phyloP scores from a whole-genome alignment of 768 basidiomycete species.

The Suillus discolor region DNA sequence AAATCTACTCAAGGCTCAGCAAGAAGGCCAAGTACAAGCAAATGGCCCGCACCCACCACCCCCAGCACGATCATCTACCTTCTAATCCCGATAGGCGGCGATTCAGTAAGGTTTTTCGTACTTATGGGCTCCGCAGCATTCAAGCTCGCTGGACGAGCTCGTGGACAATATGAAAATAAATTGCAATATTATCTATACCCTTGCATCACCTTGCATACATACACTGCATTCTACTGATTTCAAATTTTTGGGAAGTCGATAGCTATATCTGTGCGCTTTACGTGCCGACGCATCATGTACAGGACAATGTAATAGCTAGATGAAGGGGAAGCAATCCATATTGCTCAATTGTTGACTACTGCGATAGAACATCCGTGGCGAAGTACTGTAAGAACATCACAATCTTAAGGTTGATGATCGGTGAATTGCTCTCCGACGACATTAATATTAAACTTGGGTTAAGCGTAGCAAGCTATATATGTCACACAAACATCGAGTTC shows the following conservation, averaged over 20 bases:
- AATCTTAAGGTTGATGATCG: not conserved
- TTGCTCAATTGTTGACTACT: not conserved
- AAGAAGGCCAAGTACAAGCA: slow-evolving; percentile 38
- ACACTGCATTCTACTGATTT: slow-evolving; percentile 1
- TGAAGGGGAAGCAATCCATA: not conserved
- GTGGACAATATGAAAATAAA: slow-evolving; percentile 18
- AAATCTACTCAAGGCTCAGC: slow-evolving; percentile 51
- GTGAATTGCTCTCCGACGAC: not conserved
- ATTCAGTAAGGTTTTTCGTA: not conserved
- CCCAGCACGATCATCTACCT: slow-evolving; percentile 33
- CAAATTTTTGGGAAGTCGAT: not conserved
- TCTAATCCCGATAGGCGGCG: slow-evolving; percentile 20
- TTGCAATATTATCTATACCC: slow-evolving; percentile 25
- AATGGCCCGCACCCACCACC: slow-evolving; percentile 27
- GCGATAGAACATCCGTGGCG: no score
- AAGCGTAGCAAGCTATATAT: not conserved
- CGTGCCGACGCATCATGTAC: not conserved
- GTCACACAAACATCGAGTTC: not conserved
- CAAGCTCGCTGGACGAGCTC: slow-evolving; percentile 26
- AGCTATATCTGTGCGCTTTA: not conserved
- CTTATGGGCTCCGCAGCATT: slow-evolving; percentile 8
- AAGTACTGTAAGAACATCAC: not conserved
- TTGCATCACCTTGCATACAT: slow-evolving; percentile 10
- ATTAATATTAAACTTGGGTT: not conserved
- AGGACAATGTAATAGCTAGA: not conserved